Conservation (phyloP, 345 rosid genomes). For the Arabidopsis arenosa region DNA sequence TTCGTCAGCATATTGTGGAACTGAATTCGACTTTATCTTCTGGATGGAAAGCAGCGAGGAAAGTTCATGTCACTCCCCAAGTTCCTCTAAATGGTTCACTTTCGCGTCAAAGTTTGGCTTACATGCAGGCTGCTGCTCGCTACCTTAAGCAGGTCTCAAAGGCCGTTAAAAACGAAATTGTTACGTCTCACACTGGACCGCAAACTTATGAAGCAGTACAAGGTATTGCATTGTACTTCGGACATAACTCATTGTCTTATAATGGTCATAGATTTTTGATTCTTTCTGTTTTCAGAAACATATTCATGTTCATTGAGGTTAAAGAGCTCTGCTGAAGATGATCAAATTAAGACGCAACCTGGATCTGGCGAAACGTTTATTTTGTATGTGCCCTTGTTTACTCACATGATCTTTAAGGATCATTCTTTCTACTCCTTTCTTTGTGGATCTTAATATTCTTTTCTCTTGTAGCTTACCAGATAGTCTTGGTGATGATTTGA, state of each 20-base stretch:
- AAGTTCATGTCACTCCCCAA: conserved; percentile 61
- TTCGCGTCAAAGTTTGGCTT: conserved; percentile 82
- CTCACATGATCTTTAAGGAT: background rate
- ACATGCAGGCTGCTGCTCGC: conserved; percentile 78
- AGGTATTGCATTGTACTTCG: conserved; percentile 53
- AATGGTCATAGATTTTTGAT: conserved; percentile 5
- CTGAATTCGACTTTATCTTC: conserved; percentile 60
- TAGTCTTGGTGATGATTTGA: conserved; percentile 84
- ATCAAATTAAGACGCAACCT: conserved; percentile 75
- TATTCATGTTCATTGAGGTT: conserved; percentile 72
- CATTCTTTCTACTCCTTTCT: conserved; percentile 12
- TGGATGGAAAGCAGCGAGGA: conserved; percentile 76
- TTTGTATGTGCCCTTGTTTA: conserved; percentile 63
- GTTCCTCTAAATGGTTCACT: conserved; percentile 70
- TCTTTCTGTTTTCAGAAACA: conserved; percentile 62
- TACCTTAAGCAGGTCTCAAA: conserved; percentile 87
- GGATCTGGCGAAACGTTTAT: conserved; percentile 86
- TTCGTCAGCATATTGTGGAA: conserved; percentile 61
- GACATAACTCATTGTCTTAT: conserved; percentile 17
- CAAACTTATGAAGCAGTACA: conserved; percentile 77
- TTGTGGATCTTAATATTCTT: conserved; percentile 19
- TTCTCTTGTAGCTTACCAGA: conserved; percentile 81
- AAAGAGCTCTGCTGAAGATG: conserved; percentile 87
- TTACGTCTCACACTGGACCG: conserved; percentile 65
- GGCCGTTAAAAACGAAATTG: conserved; percentile 73